Conservation (phyloP, 805 yeast genomes). For the Priceomyces haplophilus region DNA sequence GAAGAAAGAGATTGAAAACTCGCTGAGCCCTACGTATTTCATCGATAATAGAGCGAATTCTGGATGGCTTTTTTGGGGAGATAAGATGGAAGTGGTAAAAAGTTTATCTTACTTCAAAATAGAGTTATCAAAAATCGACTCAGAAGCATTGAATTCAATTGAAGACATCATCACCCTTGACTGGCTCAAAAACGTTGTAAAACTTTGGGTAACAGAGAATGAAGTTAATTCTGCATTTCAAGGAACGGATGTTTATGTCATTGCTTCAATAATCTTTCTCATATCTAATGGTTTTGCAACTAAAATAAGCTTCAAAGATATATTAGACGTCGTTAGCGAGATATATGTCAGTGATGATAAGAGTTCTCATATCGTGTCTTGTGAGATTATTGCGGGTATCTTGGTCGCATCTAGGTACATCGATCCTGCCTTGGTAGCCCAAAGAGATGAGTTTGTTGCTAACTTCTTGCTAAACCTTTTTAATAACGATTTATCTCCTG, state of each 20-base stretch:
- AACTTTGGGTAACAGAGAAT: conserved; percentile 59
- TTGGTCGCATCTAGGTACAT: conserved; percentile 48
- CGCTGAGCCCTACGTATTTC: conserved; percentile 46
- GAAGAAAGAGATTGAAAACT: conserved; percentile 49
- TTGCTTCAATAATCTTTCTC: conserved; percentile 49
- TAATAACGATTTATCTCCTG: conserved; percentile 64
- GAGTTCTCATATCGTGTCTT: conserved; percentile 67
- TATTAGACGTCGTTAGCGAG: conserved; percentile 47
- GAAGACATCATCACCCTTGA: conserved; percentile 48
- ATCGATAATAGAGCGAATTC: conserved; percentile 54
- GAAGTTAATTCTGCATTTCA: conserved; percentile 68
- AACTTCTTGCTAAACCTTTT: conserved; percentile 46
- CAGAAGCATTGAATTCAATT: conserved; percentile 36
- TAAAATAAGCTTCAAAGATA: conserved; percentile 46
- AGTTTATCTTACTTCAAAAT: conserved; percentile 23
- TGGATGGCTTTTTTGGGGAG: conserved; percentile 81
- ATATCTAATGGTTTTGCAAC: conserved; percentile 44
- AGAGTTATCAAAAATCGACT: conserved; percentile 43
- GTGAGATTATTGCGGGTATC: conserved; percentile 69
- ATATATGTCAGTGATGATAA: conserved; percentile 65
- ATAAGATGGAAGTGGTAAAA: conserved; percentile 46
- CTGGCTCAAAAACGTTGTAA: conserved; percentile 56
- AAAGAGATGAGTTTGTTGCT: conserved; percentile 47
- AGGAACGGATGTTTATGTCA: conserved; percentile 58
- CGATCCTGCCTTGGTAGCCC: conserved; percentile 24